Base-by-base conservation (phyloP, 2,329 filamentous ascomycete genomes). In the Hypoxylon sp. region DNA sequence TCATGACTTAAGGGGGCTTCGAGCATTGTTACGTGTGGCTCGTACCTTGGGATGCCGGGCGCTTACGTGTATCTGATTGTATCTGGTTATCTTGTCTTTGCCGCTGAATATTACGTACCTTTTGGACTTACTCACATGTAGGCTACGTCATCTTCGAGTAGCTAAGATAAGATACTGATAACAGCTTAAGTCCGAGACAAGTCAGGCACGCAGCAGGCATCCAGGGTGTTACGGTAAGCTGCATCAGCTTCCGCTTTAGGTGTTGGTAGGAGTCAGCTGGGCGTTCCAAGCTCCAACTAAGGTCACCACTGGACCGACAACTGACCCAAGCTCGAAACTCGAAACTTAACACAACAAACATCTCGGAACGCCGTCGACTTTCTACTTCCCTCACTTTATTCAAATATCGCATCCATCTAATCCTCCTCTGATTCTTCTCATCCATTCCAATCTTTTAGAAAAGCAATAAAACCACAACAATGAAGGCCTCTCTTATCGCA, bases 401-500 rank as follows among this genome's bases (percentile, higher is more conserved):
- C 45, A 17, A 20, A 11, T 15, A 24, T 48, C 48, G 4, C 15
- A 55, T 59, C 48, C 17, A 40, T 50, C 18, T 15, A 40, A 4
- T 49, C 24, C n/a, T 45, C 10, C n/a, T 50, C 18, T 15, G 35
- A 4, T 49, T 29, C n/a, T 45, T 11, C n/a, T 20, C 10, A 15
- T 23, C 5, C 10, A 24, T 15, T 15, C 8, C 18, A 13, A 11
- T 38, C 37, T 21, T 46, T 24, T 9, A 35, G 41, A 4, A 33
- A 41, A 43, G 24, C 41, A 26, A 26, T 42, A 38, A 15, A 42
- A 26, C 43, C 27, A 17, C 17, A 53, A 69, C 17, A 21, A 73
- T 73, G 72, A 78, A 78, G 60, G 75, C 80, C 35, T 83, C 83
- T 48, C 68, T 85, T 11, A 69, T 87, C 52, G 79, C 83, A 48